Base-by-base conservation (phyloP, 164 flowering plant genomes). In the Aristolochia californica region DNA sequence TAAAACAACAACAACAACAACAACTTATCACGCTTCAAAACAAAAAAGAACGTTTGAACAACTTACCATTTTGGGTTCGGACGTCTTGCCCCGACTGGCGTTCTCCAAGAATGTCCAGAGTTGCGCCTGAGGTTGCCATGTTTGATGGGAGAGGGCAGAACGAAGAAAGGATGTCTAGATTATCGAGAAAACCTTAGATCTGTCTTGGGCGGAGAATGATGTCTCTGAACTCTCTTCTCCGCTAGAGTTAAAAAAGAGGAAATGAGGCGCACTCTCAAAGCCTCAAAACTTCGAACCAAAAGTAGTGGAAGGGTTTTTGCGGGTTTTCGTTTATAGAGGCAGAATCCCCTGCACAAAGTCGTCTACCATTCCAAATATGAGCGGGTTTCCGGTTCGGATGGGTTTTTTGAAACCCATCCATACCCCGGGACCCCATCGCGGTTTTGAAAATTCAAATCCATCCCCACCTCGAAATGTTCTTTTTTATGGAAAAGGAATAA, bases 41-140 rank as follows among this genome's bases (percentile, higher is more conserved):
- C 38, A 49, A 2, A 15, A 21, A 22, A 26, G 13, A 28, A 52
- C 11, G 60, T 18, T 18, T n/a, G 34, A 14, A 21, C 5, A n/a
- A 2, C 2, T 30, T 76, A 94, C 97, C 97, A 57, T 94, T 94
- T 74, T 94, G 96, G 24, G 99, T 82, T 51, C 97, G 95, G 48
- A 94, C 99, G 60, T 94, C 99, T 70, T 94, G 97, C 40, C 99
- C 99, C 17, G 85, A 84, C 57, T 88, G 96, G 8, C 97, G 87
- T 1, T 90, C 96, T 43, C 99, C 99, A 24, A 81, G 43, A 14
- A 94, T 84, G 64, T 86, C 97, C 20, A 69, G 87, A 24, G 91
- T 69, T 56, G 73, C 82, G 1, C 76, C 59, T 9, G 63, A 2
- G 48, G 77, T 52, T 61, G 78, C 73, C 87, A 85, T 83, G 58